These are phyloP conservation scores for Calonectria pseudoturangicola DNA, from an alignment of 2,329 filamentous ascomycete genomes.

Conservation along the genomic window DNA sequence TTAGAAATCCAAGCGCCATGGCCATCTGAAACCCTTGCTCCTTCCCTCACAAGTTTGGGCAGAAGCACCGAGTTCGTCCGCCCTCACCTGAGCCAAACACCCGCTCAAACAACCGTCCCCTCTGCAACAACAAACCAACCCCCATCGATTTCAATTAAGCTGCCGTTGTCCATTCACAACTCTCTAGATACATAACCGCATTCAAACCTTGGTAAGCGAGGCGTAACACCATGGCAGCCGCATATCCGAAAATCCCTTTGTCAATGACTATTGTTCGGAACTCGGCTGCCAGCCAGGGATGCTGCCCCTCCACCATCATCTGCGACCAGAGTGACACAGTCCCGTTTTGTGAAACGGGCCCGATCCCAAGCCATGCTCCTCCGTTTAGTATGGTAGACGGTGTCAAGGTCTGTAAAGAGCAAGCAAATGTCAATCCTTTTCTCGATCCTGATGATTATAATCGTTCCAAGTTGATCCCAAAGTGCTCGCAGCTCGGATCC, in stretches of 20 bases:
- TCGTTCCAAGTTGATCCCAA: neutral
- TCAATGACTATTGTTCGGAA: slow-evolving; percentile 16
- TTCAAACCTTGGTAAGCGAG: slow-evolving; percentile 24
- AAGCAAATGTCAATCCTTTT: neutral
- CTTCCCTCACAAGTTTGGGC: neutral
- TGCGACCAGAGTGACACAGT: slow-evolving; percentile 34
- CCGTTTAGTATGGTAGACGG: neutral
- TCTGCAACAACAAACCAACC: slow-evolving; percentile 8
- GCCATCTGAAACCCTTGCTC: neutral
- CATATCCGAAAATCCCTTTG: slow-evolving; percentile 16
- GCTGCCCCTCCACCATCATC: slow-evolving; percentile 21
- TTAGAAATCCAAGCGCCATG: slow-evolving; percentile 2
- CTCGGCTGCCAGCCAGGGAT: slow-evolving; percentile 16
- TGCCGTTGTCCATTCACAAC: neutral
- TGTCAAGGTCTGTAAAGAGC: neutral
- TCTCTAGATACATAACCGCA: neutral
- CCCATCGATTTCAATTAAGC: slow-evolving; percentile 15
- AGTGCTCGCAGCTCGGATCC: neutral
- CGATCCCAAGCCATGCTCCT: slow-evolving; percentile 15
- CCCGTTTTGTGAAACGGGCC: slow-evolving; percentile 31
- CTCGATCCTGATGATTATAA: slow-evolving; percentile 1
- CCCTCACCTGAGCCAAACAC: slow-evolving; percentile 21
- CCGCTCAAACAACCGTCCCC: slow-evolving; percentile 24
- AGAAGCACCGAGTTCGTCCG: slow-evolving; percentile 35
- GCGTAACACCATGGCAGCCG: slow-evolving; percentile 18